These are phyloP conservation scores for Lecanicillium sp. DNA, from an alignment of 2,329 filamentous ascomycete species.

Conservation along the genomic window DNA sequence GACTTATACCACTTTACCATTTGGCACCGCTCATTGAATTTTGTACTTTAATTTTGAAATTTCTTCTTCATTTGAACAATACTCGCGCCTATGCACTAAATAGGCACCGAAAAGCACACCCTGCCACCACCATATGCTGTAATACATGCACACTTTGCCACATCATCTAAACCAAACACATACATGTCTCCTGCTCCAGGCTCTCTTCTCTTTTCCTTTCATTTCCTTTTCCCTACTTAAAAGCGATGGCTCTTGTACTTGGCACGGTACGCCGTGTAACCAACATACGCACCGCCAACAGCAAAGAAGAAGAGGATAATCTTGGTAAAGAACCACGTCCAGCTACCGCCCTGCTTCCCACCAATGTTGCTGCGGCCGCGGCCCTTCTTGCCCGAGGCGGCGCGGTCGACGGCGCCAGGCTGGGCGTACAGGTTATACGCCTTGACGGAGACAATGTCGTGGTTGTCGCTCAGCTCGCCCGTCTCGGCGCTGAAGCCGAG, in stretches of 20 bases:
- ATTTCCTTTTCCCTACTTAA: constrained; percentile 23
- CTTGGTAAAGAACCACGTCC: constrained; percentile 68
- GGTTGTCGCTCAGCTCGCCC: constrained; percentile 93
- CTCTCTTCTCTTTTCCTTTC: background rate
- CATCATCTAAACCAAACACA: background rate
- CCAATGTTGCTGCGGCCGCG: constrained; percentile 17
- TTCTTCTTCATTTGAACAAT: no score
- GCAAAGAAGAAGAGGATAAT: constrained; percentile 66
- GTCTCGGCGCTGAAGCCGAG: constrained; percentile 82
- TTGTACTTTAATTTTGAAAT: no score
- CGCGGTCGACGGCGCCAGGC: constrained; percentile 32
- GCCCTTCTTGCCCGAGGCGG: constrained; percentile 21
- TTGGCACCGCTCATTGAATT: no score
- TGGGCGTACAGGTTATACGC: constrained; percentile 81
- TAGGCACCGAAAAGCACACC: no score
- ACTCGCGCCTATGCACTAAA: no score
- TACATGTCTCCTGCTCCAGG: background rate
- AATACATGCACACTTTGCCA: no score
- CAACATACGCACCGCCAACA: constrained; percentile 70
- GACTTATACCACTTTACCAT: no score
- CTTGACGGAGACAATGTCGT: constrained; percentile 84
- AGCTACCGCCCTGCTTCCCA: constrained; percentile 40
- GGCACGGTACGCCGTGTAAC: constrained; percentile 74
- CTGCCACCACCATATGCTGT: no score
- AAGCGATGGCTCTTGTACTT: constrained; percentile 54